Evolutionary conservation across 331 rosid species (phyloP).

Genomic region (Erythrophleum ivorense): DNA sequence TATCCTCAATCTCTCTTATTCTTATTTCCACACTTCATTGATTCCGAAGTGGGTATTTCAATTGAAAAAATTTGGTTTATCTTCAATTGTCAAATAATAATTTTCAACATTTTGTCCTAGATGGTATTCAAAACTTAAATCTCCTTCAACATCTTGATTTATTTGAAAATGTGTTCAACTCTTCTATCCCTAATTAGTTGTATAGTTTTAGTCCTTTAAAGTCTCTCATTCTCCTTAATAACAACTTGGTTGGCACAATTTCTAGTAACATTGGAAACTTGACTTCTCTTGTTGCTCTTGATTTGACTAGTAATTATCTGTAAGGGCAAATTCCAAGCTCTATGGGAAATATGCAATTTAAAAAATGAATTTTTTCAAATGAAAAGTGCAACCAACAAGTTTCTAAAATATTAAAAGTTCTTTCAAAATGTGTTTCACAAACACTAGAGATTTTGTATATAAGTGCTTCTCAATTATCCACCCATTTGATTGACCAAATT

Average conservation of each 20-base stretch:
- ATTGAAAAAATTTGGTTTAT: neutral
- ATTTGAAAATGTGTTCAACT: neutral
- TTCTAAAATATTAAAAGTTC: slow-evolving; percentile 17
- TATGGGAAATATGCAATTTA: slow-evolving; percentile 33
- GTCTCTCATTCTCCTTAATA: neutral
- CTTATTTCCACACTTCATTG: neutral
- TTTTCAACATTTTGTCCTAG: neutral
- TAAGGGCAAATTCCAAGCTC: neutral
- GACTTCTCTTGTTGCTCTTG: slow-evolving; percentile 2
- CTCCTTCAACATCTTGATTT: slow-evolving; percentile 35
- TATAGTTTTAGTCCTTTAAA: neutral
- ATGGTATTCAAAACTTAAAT: slow-evolving; percentile 34
- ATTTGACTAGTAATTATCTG: neutral
- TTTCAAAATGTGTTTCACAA: neutral
- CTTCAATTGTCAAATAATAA: fast-evolving
- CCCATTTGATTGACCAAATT: slow-evolving; percentile 5
- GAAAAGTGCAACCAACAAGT: neutral
- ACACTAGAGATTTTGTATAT: neutral
- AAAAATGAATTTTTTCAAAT: neutral
- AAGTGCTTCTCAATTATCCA: neutral
- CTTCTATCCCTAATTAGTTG: slow-evolving; percentile 39
- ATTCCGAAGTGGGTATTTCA: slow-evolving; percentile 15
- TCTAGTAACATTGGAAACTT: slow-evolving; percentile 5
- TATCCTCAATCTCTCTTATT: neutral
- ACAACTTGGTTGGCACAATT: slow-evolving; percentile 8